Percentiles rank a stretch among this genome's conserved stretches.
Conservation (phyloP, 805 yeast species). For the Huiozyma naganishii region DNA sequence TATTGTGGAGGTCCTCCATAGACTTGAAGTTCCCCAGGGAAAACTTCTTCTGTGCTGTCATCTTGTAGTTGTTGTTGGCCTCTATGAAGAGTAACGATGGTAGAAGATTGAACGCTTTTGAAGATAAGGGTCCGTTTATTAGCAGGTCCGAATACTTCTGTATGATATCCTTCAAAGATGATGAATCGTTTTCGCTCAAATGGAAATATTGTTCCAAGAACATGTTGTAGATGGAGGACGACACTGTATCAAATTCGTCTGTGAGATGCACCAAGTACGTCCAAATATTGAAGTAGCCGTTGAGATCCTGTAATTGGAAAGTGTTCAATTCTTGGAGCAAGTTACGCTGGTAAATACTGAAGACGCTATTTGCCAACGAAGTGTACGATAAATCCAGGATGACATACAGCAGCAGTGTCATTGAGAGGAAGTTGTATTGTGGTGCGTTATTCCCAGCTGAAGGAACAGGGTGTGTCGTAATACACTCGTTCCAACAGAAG, state of each 20-base stretch:
- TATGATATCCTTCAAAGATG: background rate
- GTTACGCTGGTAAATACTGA: constrained; percentile 2
- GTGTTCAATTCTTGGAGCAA: background rate
- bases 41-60: background rate
- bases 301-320: background rate
- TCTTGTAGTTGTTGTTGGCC: background rate
- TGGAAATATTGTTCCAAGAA: background rate
- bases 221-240: constrained; percentile 4
- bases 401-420: background rate
- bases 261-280: background rate
- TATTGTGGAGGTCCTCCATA: constrained; percentile 9
- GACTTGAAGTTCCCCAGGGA: constrained; percentile 8
- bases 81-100: constrained; percentile 2
- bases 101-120: background rate
- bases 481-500: constrained; percentile 1
- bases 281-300: constrained; percentile 4
- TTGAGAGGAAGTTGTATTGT: background rate
- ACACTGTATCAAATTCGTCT: constrained; percentile 3
- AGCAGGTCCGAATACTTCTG: background rate
- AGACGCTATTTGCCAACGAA: background rate
- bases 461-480: too few relatives aligned
- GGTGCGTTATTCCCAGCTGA: too few relatives aligned
- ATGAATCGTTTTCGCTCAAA: background rate
- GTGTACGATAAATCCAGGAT: background rate
- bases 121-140: background rate